Base-by-base conservation (phyloP, 2,329 filamentous ascomycete genomes). In the Trematosphaeria pertusa region DNA sequence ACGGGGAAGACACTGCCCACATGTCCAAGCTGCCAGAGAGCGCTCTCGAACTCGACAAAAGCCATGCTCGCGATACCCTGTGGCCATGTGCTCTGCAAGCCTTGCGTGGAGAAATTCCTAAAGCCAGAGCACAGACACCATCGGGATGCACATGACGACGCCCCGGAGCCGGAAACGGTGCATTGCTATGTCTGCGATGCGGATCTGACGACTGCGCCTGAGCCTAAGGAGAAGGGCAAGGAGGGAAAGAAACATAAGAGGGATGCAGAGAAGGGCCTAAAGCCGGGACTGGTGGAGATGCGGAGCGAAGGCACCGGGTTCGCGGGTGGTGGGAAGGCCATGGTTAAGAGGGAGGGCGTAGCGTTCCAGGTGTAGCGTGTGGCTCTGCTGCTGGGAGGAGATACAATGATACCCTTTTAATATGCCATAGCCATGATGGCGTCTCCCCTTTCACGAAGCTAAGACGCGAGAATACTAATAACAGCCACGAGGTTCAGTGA, bases 271-370 rank as follows among this genome's bases (percentile, higher is more conserved):
- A 80, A 85, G 26, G 83, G 77, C 41, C 79, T 87, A 26, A 84
- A 79, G 49, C 83, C 86, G 0, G 92, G 92, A 0, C 67, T 97
- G 24, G 86, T 97, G 3, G 84, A 88, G 64, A 81, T 97, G 37
- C 86, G 83, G 57, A 89, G 87, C 26, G 93, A 97, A 61, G 93
- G 93, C 0, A 97, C 93, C 0, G 93, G 93, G 0, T 97, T 96
- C 72, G 92, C 93, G 4, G 88, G 90, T 4, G 87, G 87, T n/a
- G 93, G 94, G 2, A 82, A 83, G 40, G 96, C 88, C 64, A 83
- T 89, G 60, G 91, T 95, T 12, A 88, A 88, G 73, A 94, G 87
- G 69, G 75, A 81, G 3, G 87, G 88, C 0, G 85, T 95, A 14
- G 87, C 87, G 0, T 96, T 96, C 70, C 89, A 95, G 35, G 62